Evolutionary conservation across 75 land plant genomes (phyloP).

Genomic region (Ceratopteris richardii): DNA sequence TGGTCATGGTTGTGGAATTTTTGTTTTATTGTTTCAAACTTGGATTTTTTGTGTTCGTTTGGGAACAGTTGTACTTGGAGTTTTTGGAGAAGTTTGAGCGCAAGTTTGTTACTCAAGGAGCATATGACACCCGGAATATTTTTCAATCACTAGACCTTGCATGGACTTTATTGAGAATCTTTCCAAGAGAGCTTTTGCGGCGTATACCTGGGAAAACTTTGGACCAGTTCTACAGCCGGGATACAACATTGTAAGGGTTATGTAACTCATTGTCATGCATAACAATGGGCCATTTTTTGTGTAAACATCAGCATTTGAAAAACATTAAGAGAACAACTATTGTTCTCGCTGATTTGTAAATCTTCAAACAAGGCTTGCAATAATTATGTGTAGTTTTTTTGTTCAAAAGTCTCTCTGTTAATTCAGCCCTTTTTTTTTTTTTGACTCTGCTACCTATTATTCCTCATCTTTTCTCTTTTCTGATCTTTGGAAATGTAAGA

Average conservation of each 20-base stretch:
- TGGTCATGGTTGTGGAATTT: no score
- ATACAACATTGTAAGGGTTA: conserved; percentile 20
- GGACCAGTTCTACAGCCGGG: conserved; percentile 84
- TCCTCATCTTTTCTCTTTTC: no score
- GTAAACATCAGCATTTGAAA: not conserved
- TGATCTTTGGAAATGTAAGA: no score
- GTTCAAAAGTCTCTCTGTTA: not conserved
- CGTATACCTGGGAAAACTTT: conserved; percentile 99
- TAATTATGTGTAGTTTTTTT: not conserved
- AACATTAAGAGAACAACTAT: not conserved
- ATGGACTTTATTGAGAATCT: conserved; percentile 40
- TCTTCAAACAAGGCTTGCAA: not conserved
- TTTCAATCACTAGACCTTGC: conserved; percentile 43
- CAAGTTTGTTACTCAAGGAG: conserved; percentile 36
- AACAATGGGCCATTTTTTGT: not conserved
- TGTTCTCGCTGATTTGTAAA: no score
- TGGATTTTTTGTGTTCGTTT: no score
- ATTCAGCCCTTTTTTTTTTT: not conserved
- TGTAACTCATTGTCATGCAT: not conserved
- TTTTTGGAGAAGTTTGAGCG: conserved; percentile 36
- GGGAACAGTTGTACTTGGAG: conserved; percentile 30
- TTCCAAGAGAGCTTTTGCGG: conserved; percentile 41
- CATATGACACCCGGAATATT: conserved; percentile 44
- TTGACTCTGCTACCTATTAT: no score
- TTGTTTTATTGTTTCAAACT: no score